Evolutionary conservation across 2,329 filamentous ascomycete species (phyloP), one percentile per base, ranked within the genome.

Genomic region (Cytospora mali): DNA sequence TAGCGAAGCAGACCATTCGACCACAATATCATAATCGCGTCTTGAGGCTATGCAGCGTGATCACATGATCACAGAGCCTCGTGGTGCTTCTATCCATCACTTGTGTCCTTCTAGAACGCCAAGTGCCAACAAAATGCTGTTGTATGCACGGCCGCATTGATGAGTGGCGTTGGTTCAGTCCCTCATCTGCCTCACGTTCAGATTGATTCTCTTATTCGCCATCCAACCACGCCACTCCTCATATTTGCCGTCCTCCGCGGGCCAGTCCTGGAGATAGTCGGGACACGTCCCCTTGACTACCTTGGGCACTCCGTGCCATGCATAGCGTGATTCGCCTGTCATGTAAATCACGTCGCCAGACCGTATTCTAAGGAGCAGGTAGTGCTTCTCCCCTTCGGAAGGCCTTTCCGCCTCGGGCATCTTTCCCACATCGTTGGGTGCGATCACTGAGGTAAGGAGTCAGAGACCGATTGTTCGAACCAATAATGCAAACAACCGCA

Each of bases 291-390:
- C 85, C 53, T 86, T 83, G 39, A 97, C 72, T 14, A 98, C 89
- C 73, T 93, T 95, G 6, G 95, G 93, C 14, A 98, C 93, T 14
- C 91, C 93, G 77, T 98, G 95, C 94, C 94, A 98, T 2, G 94
- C 93, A 75, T 92, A 96, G 50, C 95, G 83, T 4, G 91, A 89
- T 62, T 87, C 81, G 23, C 89, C 84, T 55, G 86, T 88, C 94
- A 99, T 98, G 71, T 96, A 93, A 1, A 98, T 86, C 0, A 88
- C 92, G 77, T 97, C 94, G 0, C 95, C 94, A 0, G 92, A 96
- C 27, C 88, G 83, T 42, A 98, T 79, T 25, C 89, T 82, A 39
- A 96, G 72, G 2, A 88, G 76, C 6, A 90, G 71, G 64, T 83
- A 84, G 27, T 77, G 76, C 68, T 83, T 84, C 6, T 74, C 67